phyloP scores from a whole-genome alignment of 352 stramenopile species.

The Phytophthora boehmeriae region DNA sequence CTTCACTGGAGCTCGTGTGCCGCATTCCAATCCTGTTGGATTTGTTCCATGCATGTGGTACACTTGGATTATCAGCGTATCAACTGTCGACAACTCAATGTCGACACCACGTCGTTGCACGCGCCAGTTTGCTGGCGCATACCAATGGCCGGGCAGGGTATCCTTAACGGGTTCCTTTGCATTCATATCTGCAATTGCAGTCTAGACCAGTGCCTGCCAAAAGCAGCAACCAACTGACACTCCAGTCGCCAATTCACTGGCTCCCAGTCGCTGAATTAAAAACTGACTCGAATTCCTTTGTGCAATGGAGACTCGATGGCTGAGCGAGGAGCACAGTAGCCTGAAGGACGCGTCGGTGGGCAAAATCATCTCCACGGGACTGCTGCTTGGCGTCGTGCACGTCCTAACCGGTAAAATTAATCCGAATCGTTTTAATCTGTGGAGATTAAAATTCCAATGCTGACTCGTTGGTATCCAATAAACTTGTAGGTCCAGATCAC shows the following conservation, averaged over 20 bases:
- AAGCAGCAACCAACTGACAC: too few relatives aligned
- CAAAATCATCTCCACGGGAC: constrained; percentile 52
- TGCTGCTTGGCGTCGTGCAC: constrained; percentile 53
- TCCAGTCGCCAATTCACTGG: constrained; percentile 17
- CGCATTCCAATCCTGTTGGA: too few relatives aligned
- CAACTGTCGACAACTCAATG: too few relatives aligned
- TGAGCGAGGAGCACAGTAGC: constrained; percentile 34
- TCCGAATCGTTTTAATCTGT: constrained; percentile 3
- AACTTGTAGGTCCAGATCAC: constrained; percentile 85
- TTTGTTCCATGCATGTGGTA: too few relatives aligned
- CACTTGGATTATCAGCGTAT: too few relatives aligned
- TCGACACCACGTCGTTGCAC: too few relatives aligned
- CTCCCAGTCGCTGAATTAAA: background rate
- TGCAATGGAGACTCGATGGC: constrained; percentile 27
- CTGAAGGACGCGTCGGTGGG: constrained; percentile 42
- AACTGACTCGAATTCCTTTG: background rate
- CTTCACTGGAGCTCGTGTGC: too few relatives aligned
- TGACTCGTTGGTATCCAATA: background rate
- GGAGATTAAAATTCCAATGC: constrained; percentile 18
- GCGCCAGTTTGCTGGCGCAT: too few relatives aligned
- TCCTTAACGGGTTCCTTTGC: too few relatives aligned
- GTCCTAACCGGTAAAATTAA: constrained; percentile 48
- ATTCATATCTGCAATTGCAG: too few relatives aligned
- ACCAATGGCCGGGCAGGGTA: too few relatives aligned
- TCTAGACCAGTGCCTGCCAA: too few relatives aligned